Percentiles rank a stretch among this genome's conserved stretches.
Conservation (phyloP, 23 red algal genomes). For the Cyanidium caldarium region DNA sequence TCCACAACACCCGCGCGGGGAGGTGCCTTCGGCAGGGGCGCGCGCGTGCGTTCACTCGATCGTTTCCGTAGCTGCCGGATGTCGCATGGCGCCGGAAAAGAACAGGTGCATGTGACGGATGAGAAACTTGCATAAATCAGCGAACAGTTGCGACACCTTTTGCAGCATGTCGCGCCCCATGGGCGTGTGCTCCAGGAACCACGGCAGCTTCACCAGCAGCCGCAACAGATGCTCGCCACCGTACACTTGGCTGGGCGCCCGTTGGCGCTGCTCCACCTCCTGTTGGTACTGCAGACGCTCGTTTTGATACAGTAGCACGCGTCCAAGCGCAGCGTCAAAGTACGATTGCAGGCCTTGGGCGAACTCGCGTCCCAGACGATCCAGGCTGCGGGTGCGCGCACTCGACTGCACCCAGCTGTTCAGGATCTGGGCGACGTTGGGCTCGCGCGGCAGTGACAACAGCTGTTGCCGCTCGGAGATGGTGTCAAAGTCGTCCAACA, state of each 20-base stretch:
- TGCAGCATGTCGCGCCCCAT: neutral
- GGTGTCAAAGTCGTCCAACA: constrained; percentile 87
- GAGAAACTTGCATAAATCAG: neutral
- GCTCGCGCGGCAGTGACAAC: constrained; percentile 49
- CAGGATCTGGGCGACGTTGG: constrained; percentile 34
- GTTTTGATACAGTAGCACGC: constrained; percentile 75
- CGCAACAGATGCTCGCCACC: constrained; percentile 83
- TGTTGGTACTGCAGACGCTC: constrained; percentile 59
- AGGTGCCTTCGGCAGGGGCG: too few species aligned
- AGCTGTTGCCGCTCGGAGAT: constrained; percentile 47
- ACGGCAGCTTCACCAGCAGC: constrained; percentile 68
- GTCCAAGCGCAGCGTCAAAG: constrained; percentile 53
- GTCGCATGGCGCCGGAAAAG: neutral
- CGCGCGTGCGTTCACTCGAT: too few species aligned
- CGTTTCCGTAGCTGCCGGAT: too few species aligned
- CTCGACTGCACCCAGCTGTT: constrained; percentile 37
- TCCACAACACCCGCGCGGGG: too few species aligned
- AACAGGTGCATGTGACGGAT: neutral
- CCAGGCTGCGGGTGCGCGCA: neutral
- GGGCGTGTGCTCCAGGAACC: constrained; percentile 14
- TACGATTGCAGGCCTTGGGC: constrained; percentile 41
- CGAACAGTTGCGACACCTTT: neutral
- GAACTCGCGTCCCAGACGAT: constrained; percentile 12
- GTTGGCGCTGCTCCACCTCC: neutral
- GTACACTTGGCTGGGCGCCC: constrained; percentile 59